Evolutionary conservation across 768 basidiomycete species (phyloP), one percentile per base, ranked within the genome.

Genomic region (Pleurotus tuber-regium): DNA sequence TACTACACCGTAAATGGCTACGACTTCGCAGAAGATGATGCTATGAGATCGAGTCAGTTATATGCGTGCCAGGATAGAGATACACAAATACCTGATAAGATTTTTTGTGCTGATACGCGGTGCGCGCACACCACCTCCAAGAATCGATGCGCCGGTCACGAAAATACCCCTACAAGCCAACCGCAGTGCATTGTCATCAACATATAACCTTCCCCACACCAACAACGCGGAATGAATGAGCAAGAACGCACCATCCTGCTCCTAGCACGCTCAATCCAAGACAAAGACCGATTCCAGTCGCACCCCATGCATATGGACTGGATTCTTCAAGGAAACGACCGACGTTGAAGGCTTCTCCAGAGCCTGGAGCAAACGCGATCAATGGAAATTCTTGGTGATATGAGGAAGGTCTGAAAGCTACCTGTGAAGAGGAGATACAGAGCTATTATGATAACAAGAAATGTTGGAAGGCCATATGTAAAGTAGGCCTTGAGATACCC

Each of bases 11-110:
- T 98, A 98, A 63, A 99, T 98, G 53, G 96, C 97, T 24, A 99
- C 95, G 63, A 98, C 97, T 74, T 98, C 96, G 69, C 96, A 98
- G 78, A 98, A 98, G 63, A 99, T 98, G 74, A 98, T 93, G 59
- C 96, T 98, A 62, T 8, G 44, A 38, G 4, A 2, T 36, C 9
- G 6, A 23, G 16, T 24, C 21, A 29, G 2, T 9, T 39, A n/a
- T 38, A 11, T n/a, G 11, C 18, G 24, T 41, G 18, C 30, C 10
- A n/a, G 2, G 47, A 38, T n/a, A 18, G 35, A 5, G 19, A 19
- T 11, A 7, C 18, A 3, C 18, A 63, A 79, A 47, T 43, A 92
- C 94, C 92, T 94, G 61, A 99, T 97, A 67, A 98, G 68, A 67
- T 99, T 99, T 81, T 99, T 98, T 16, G 96, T 98, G 43, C 87